These are phyloP conservation scores for Vitis vinifera DNA, from an alignment of 164 flowering plant species.

Conservation along the genomic window DNA sequence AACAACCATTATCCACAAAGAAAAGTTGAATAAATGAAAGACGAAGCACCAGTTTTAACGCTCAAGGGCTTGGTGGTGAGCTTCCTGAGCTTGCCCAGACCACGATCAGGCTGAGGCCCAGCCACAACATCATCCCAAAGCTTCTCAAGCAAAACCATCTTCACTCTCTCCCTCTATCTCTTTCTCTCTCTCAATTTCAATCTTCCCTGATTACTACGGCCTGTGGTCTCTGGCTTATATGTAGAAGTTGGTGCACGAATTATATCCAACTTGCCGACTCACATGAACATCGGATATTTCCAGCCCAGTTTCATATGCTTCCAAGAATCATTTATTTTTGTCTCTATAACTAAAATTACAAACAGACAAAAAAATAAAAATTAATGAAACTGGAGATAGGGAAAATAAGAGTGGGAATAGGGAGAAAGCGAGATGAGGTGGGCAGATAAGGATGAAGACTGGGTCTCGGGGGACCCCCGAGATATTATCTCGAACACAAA, in stretches of 20 bases:
- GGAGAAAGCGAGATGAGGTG: neutral
- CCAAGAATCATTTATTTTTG: neutral
- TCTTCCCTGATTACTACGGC: no score
- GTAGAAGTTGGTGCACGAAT: conserved; percentile 3
- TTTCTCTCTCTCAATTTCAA: neutral
- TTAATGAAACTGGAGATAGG: neutral
- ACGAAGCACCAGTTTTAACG: conserved; percentile 13
- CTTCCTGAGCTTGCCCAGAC: conserved; percentile 78
- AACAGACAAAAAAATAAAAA: no score
- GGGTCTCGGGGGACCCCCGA: conserved; percentile 19
- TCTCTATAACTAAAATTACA: no score
- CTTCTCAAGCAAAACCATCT: conserved; percentile 72
- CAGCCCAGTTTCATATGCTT: conserved; percentile 1
- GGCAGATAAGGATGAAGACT: conserved; percentile 44
- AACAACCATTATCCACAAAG: neutral
- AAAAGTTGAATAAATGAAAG: neutral
- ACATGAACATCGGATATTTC: neutral
- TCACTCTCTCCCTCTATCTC: neutral
- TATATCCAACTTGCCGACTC: neutral
- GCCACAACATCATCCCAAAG: conserved; percentile 93
- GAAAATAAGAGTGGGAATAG: neutral
- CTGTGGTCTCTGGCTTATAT: neutral
- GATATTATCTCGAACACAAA: neutral
- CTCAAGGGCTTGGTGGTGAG: conserved; percentile 36
- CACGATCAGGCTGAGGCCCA: conserved; percentile 85